These are phyloP conservation scores for Leishmania amazonensis DNA, from an alignment of 208 protist genomes.

Conservation along the genomic window DNA sequence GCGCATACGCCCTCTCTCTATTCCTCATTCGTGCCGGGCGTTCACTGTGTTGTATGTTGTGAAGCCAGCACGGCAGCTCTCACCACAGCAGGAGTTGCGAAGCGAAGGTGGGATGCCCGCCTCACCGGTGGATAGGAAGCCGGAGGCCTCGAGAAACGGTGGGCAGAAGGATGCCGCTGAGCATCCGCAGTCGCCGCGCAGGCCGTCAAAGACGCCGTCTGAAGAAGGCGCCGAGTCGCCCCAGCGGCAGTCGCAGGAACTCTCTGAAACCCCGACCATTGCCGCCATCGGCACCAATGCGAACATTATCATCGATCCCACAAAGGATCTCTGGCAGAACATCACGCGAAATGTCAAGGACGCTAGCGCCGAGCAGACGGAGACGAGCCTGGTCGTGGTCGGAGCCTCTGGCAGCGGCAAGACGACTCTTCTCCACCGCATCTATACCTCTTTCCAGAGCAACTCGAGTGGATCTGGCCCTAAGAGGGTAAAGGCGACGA, in stretches of 20 bases:
- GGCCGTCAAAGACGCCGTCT: not conserved
- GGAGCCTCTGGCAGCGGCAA: conserved; percentile 78
- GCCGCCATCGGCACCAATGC: conserved; percentile 19
- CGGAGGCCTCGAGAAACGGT: not conserved
- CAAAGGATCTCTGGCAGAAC: conserved; percentile 90
- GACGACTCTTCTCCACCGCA: conserved; percentile 75
- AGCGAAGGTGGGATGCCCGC: not conserved
- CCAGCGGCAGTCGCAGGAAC: not conserved
- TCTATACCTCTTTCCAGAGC: conserved; percentile 62
- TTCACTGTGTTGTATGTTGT: not conserved
- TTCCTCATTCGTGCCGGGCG: not conserved
- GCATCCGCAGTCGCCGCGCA: not conserved
- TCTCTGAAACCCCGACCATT: conserved; percentile 11
- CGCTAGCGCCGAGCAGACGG: conserved; percentile 49
- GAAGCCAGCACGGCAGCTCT: not conserved
- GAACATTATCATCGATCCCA: conserved; percentile 67
- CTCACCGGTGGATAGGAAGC: not conserved
- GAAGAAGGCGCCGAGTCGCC: not conserved
- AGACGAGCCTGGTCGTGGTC: conserved; percentile 77
- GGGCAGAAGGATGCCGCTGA: not conserved
- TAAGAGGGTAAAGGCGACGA: conserved; percentile 81
- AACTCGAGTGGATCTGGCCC: conserved; percentile 29
- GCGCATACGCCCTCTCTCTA: not conserved
- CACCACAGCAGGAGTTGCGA: not conserved
- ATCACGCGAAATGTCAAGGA: conserved; percentile 83